These are phyloP conservation scores for Aspergillus piperis DNA, from an alignment of 2,329 filamentous ascomycete genomes.

Conservation along the genomic window DNA sequence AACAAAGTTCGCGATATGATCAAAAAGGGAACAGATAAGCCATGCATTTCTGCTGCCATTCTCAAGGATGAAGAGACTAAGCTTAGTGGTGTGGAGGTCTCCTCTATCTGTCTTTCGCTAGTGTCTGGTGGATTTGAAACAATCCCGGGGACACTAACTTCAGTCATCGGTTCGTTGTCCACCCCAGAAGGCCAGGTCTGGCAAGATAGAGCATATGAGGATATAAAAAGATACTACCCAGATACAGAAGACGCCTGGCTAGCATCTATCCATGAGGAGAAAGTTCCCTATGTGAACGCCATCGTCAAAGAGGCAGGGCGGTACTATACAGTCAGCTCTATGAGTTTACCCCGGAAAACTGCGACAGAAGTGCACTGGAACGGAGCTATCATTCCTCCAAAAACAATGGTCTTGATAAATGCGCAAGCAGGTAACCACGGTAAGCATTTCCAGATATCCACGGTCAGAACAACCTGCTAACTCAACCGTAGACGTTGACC, in stretches of 20 bases:
- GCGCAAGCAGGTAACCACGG: conserved; percentile 68
- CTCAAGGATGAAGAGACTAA: conserved; percentile 66
- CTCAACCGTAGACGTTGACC: conserved; percentile 52
- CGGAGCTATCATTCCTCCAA: conserved; percentile 65
- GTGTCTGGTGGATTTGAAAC: conserved; percentile 76
- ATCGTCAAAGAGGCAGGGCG: conserved; percentile 73
- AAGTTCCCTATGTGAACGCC: conserved; percentile 70
- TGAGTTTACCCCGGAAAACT: conserved; percentile 68
- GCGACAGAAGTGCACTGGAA: conserved; percentile 69
- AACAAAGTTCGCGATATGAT: conserved; percentile 59
- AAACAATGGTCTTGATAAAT: conserved; percentile 75
- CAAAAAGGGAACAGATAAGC: conserved; percentile 59
- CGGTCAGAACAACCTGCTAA: background rate
- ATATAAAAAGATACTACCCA: conserved; percentile 68
- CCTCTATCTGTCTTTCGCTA: conserved; percentile 74
- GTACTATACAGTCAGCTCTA: conserved; percentile 73
- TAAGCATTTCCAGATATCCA: conserved; percentile 3
- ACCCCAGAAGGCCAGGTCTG: conserved; percentile 64
- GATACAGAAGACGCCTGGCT: conserved; percentile 66
- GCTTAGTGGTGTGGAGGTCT: conserved; percentile 67
- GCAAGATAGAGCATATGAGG: conserved; percentile 65
- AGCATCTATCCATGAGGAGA: conserved; percentile 67
- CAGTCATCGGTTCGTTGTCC: conserved; percentile 69
- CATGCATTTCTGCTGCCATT: conserved; percentile 66
- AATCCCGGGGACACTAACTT: conserved; percentile 71